A percentile compares a stretch with the other conserved stretches of the same genome.
Evolutionary conservation across 176 grass and related monocot species (phyloP).

Genomic region (Poa pratensis): DNA sequence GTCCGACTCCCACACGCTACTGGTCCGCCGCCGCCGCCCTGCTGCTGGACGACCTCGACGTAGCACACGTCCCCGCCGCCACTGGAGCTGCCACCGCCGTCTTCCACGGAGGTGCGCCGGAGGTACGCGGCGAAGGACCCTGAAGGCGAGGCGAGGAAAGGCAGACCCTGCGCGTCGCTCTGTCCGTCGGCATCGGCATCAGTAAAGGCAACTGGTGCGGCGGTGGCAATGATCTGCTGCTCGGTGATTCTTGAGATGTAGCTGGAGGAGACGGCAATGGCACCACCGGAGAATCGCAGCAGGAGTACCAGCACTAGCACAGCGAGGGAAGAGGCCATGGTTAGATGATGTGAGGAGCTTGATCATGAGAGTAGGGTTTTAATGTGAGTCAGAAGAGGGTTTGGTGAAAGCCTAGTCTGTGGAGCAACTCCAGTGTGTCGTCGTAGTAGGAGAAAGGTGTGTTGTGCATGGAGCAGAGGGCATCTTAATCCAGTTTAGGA

Average conservation of each 20-base stretch:
- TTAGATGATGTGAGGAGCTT: conserved; percentile 28
- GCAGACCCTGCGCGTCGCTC: conserved; percentile 12
- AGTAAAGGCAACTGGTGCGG: conserved; percentile 9
- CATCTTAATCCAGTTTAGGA: conserved; percentile 34
- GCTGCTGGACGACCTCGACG: conserved; percentile 48
- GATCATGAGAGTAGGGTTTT: conserved; percentile 33
- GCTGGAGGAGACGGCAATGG: conserved; percentile 40
- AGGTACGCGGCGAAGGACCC: conserved; percentile 56
- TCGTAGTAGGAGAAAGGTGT: conserved; percentile 58
- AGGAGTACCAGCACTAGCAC: conserved; percentile 37
- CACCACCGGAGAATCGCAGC: conserved; percentile 25
- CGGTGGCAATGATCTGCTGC: conserved; percentile 58
- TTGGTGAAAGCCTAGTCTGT: conserved; percentile 43
- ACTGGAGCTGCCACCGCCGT: not conserved
- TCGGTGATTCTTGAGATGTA: conserved; percentile 46
- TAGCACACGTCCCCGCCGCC: conserved; percentile 48
- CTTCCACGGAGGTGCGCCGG: conserved; percentile 27
- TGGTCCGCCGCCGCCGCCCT: not conserved
- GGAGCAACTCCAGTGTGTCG: conserved; percentile 44
- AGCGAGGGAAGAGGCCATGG: conserved; percentile 46
- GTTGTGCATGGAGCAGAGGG: conserved; percentile 53
- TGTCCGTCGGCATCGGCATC: conserved; percentile 39
- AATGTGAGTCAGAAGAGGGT: conserved; percentile 41
- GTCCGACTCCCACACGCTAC: conserved; percentile 57
- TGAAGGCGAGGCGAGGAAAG: conserved; percentile 55